Conservation (phyloP, 768 basidiomycete genomes). For the Leccinum incarnatum region DNA sequence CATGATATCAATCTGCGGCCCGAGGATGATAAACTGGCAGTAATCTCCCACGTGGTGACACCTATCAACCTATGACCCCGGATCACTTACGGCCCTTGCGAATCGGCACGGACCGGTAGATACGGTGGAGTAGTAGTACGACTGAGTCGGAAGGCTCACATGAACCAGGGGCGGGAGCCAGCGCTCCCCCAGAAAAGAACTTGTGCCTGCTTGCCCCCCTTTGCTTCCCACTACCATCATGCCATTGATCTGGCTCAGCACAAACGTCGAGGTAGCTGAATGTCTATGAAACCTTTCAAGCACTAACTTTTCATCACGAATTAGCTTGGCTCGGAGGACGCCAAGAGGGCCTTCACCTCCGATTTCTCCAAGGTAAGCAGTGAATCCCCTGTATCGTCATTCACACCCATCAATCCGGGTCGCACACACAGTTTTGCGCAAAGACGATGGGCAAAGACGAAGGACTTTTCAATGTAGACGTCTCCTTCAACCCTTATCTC, state of each 20-base stretch:
- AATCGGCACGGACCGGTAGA: no score
- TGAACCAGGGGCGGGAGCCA: no score
- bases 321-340: slow-evolving; percentile 22
- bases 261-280: slow-evolving; percentile 35
- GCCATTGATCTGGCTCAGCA: slow-evolving; percentile 40
- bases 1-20: background rate
- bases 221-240: slow-evolving; percentile 17
- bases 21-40: no score
- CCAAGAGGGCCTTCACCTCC: slow-evolving; percentile 36
- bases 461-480: slow-evolving; percentile 49
- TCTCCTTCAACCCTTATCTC: slow-evolving; percentile 57
- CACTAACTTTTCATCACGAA: background rate
- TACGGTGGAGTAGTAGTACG: no score
- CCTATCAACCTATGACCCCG: no score
- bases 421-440: slow-evolving; percentile 45
- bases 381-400: background rate
- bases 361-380: slow-evolving; percentile 56
- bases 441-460: slow-evolving; percentile 55
- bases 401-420: background rate
- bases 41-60: no score
- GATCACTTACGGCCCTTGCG: no score
- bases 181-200: background rate
- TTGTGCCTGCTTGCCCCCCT: background rate
- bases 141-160: no score
- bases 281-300: background rate